Evolutionary conservation across 2,329 filamentous ascomycete genomes (phyloP), one percentile per base, ranked within the genome.

Genomic region (Aspergillus pseudotamarii): DNA sequence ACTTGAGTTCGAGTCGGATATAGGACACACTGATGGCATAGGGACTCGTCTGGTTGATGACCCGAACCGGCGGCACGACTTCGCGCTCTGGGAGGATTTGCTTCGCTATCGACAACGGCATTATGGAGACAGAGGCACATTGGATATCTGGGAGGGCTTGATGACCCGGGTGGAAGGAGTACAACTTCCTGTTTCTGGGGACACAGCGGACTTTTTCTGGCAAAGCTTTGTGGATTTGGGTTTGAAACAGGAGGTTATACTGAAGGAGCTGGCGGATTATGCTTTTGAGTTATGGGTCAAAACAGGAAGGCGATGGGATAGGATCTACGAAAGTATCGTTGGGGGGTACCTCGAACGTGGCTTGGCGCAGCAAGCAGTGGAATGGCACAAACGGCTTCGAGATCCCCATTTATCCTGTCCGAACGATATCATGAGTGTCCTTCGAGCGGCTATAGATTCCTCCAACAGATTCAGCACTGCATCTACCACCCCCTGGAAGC

Each of bases 61-160:
- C 41, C 68, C 74, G 5, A 64, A 58, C 6, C 64, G 71, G 63
- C 69, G 68, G 28, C 64, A 74, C 48, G 74, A 82, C 65, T 75
- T 81, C 59, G 68, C 73, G n/a, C 71, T 82, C 16, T 83, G 81
- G 81, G 76, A 77, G 46, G 76, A 82, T 50, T 67, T 83, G 30
- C 71, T 83, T n/a, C 70, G 74, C 12, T 80, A 79, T 64, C 76
- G 79, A 30, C 78, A 79, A 64, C 78, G 80, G 3, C 76, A 77
- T 59, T 76, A 81, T 66, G 81, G 80, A 12, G 73, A 78, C 30
- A 66, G 75, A 54, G 81, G 81, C 6, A 78, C 77, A 19, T 64
- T 78, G 36, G 72, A 75, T 48, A 80, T 83, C 38, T 83, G 77
- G 76, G 70, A 76, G 54, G 78, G 75, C 21, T 58, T 82, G 41